Evolutionary conservation across 441 rosid species (phyloP).

Genomic region (Arabidopsis hybrid): DNA sequence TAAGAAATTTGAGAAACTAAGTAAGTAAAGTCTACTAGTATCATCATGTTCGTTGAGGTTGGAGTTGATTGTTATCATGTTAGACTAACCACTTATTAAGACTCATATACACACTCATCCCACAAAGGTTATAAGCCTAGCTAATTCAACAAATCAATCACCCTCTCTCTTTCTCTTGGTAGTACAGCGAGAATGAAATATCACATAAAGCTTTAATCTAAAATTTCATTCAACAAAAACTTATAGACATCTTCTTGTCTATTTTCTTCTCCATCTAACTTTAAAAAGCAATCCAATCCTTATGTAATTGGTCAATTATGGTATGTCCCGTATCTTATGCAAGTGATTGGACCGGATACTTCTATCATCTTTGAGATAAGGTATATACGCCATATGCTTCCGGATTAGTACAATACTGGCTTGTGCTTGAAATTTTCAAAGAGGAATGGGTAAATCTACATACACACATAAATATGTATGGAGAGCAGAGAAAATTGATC

Average conservation of each 20-base stretch:
- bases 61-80: background rate
- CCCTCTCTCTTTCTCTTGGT: no score
- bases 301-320: conserved; percentile 20
- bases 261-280: background rate
- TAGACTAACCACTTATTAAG: no score
- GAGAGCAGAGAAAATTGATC: conserved; percentile 9
- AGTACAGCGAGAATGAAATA: no score
- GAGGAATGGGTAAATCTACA: conserved; percentile 25
- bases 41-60: background rate
- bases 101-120: no score
- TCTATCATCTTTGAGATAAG: conserved; percentile 9
- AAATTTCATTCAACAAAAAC: background rate
- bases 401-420: conserved; percentile 5
- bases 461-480: conserved; percentile 15
- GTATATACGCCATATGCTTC: conserved; percentile 34
- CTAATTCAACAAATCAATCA: no score
- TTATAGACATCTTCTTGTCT: no score
- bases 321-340: conserved; percentile 15
- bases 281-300: background rate
- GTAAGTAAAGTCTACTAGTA: background rate
- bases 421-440: background rate
- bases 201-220: background rate
- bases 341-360: conserved; percentile 11
- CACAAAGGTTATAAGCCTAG: no score
- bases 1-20: no score